These are phyloP conservation scores for Chlamydomonas schloesseri DNA, from an alignment of 139 green algal genomes.

Conservation along the genomic window DNA sequence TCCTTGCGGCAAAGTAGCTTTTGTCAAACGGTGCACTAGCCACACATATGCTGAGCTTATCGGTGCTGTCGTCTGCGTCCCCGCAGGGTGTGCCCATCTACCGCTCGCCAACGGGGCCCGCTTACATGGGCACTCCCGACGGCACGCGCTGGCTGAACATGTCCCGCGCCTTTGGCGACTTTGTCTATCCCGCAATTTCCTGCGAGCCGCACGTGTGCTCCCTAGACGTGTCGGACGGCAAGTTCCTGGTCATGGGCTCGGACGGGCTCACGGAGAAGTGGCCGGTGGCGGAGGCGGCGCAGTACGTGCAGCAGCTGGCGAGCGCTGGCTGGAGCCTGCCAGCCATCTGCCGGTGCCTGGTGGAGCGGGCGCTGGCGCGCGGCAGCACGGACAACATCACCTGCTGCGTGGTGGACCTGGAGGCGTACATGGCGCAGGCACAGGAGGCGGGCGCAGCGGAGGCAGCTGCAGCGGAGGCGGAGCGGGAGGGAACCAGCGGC, in stretches of 20 bases:
- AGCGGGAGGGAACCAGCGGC: no score
- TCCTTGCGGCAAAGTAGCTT: no score
- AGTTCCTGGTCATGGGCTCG: slow-evolving; percentile 39
- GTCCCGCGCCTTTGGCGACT: slow-evolving; percentile 35
- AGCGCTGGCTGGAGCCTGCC: background rate
- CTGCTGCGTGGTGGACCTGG: slow-evolving; percentile 35
- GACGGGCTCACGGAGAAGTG: slow-evolving; percentile 42
- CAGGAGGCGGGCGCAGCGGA: background rate
- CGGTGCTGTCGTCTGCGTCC: no score
- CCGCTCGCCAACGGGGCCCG: background rate
- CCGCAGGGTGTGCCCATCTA: slow-evolving; percentile 19
- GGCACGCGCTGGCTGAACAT: slow-evolving; percentile 47
- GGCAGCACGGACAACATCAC: slow-evolving; percentile 43
- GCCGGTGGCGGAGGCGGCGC: slow-evolving; percentile 33
- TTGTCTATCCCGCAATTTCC: slow-evolving; percentile 36
- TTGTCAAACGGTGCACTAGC: no score
- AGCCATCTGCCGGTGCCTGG: slow-evolving; percentile 9
- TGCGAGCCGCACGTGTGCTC: slow-evolving; percentile 42
- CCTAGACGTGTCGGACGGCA: slow-evolving; percentile 35
- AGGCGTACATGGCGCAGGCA: slow-evolving; percentile 9
- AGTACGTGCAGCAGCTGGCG: slow-evolving; percentile 32
- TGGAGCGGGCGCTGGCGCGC: slow-evolving; percentile 26
- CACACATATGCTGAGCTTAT: no score
- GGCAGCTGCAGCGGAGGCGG: background rate
- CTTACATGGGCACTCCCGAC: slow-evolving; percentile 44